These are phyloP conservation scores for Cryptosporidium tyzzeri DNA, from an alignment of 169 alveolate genomes.

Conservation along the genomic window DNA sequence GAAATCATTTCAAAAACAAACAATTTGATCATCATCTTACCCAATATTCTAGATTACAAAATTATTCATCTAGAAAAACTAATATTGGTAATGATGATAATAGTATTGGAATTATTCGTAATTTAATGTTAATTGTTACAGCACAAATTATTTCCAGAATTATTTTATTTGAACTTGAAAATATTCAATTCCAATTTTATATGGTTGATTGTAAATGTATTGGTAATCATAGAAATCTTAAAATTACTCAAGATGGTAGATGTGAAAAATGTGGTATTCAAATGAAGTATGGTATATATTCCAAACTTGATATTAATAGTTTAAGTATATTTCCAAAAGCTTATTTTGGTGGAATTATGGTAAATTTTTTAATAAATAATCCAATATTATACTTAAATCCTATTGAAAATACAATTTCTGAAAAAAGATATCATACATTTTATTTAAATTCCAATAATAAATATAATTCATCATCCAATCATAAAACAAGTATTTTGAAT, in stretches of 20 bases:
- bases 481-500: background rate
- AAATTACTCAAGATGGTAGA: conserved; percentile 9
- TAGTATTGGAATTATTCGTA: conserved; percentile 47
- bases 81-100: background rate
- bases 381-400: conserved; percentile 20
- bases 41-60: background rate
- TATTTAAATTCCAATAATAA: conserved; percentile 26
- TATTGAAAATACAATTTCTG: conserved; percentile 15
- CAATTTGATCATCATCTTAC: background rate
- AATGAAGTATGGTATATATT: conserved; percentile 19
- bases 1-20: background rate
- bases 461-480: background rate
- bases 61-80: background rate
- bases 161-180: background rate
- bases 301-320: background rate
- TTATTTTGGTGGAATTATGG: conserved; percentile 48
- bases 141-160: conserved; percentile 53
- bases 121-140: conserved; percentile 27
- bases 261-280: conserved; percentile 27
- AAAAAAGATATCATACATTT: conserved; percentile 43
- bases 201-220: conserved; percentile 35
- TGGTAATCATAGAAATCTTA: background rate
- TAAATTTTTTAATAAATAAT: background rate
- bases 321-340: conserved; percentile 31
- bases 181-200: conserved; percentile 13